Evolutionary conservation across 306 rosid species (phyloP).

Genomic region (Betula pendula): DNA sequence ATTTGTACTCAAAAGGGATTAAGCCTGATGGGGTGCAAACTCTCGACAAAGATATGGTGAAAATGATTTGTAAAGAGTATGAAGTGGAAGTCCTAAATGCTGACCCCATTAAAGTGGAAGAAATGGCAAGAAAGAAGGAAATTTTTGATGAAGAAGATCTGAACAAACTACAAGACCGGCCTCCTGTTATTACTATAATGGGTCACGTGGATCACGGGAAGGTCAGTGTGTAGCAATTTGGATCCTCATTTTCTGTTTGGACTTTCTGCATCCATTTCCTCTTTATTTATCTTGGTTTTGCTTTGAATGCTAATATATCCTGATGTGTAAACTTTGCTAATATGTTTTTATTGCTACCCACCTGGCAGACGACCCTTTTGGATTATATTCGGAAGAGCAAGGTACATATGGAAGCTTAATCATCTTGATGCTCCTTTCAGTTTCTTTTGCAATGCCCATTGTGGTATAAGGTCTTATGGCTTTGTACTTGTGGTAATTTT

Average conservation of each 20-base stretch:
- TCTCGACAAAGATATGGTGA: slow-evolving; percentile 86
- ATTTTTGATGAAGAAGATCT: slow-evolving; percentile 73
- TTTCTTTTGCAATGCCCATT: slow-evolving; percentile 19
- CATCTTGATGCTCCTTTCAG: slow-evolving; percentile 21
- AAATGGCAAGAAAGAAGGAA: slow-evolving; percentile 67
- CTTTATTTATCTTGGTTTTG: slow-evolving; percentile 10
- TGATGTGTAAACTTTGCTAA: slow-evolving; percentile 29
- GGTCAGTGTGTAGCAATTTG: slow-evolving; percentile 40
- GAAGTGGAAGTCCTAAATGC: slow-evolving; percentile 81
- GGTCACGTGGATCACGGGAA: slow-evolving; percentile 99
- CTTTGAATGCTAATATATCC: neutral
- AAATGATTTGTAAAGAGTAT: slow-evolving; percentile 86
- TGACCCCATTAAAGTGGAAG: slow-evolving; percentile 78
- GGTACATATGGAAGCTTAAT: slow-evolving; percentile 48
- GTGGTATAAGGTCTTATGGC: neutral
- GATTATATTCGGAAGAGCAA: slow-evolving; percentile 88
- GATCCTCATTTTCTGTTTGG: slow-evolving; percentile 17
- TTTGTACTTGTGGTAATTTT: neutral
- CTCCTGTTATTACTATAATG: slow-evolving; percentile 97
- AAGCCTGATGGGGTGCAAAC: slow-evolving; percentile 98
- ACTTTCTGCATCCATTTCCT: slow-evolving; percentile 15
- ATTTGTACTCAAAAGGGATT: slow-evolving; percentile 75
- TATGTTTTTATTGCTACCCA: slow-evolving; percentile 29
- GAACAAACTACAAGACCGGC: slow-evolving; percentile 82
- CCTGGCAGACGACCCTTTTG: slow-evolving; percentile 91